Conservation (phyloP, 1,284 basidiomycete genomes). For the Sporisorium exsertum region DNA sequence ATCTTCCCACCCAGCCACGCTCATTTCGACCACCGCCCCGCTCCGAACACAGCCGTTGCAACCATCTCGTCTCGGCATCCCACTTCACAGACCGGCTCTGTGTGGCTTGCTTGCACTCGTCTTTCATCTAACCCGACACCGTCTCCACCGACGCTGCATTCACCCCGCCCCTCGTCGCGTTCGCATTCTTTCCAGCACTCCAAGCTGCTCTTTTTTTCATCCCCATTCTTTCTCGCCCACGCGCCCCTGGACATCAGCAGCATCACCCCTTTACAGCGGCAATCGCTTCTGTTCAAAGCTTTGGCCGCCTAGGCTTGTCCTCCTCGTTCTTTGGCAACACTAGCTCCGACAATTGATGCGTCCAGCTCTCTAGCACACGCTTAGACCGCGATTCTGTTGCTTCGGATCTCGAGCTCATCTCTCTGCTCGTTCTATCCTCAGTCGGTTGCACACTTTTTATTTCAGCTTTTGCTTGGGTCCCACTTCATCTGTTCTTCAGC, state of each 20-base stretch:
- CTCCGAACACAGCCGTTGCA: neutral
- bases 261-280: neutral
- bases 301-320: neutral
- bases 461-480: constrained; percentile 10
- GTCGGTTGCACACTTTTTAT: neutral
- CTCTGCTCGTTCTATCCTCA: constrained; percentile 1
- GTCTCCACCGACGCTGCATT: constrained; percentile 20
- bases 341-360: neutral
- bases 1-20: neutral
- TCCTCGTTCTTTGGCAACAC: neutral
- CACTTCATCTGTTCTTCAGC: constrained; percentile 20
- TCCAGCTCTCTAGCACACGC: constrained; percentile 2
- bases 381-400: neutral
- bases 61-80: constrained; percentile 1
- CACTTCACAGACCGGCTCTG: constrained; percentile 39
- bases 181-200: neutral
- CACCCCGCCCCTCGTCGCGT: neutral
- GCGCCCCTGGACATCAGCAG: neutral
- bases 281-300: neutral
- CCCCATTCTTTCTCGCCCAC: constrained; percentile 1
- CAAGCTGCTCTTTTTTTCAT: neutral
- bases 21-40: constrained; percentile 11
- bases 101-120: constrained; percentile 33
- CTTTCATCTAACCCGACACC: constrained; percentile 7
- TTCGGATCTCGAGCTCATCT: neutral